Conservation (phyloP, 1,139 yeast genomes). For the Debaryomycetaceae sp. region DNA sequence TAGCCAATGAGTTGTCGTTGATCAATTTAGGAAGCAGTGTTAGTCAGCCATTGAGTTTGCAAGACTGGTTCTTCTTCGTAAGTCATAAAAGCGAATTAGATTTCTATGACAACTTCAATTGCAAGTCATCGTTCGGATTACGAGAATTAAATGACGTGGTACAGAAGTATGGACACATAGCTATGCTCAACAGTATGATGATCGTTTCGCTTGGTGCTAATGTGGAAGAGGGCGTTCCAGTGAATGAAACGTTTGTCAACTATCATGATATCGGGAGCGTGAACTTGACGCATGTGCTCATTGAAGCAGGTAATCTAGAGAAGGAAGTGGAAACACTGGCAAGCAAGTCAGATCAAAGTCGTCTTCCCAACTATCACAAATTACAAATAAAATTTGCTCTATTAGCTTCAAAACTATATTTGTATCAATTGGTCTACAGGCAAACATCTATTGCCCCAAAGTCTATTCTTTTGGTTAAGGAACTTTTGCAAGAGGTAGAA, state of each 20-base stretch:
- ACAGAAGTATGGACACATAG: slow-evolving; percentile 1
- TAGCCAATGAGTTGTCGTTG: slow-evolving; percentile 2
- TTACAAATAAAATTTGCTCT: slow-evolving; percentile 1
- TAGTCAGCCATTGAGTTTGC: slow-evolving; percentile 1
- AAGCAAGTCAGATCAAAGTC: not conserved
- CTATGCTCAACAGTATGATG: slow-evolving; percentile 2
- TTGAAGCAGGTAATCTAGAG: slow-evolving; percentile 1
- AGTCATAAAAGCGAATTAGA: slow-evolving; percentile 1
- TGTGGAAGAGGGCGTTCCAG: not conserved
- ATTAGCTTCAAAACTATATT: slow-evolving; percentile 1
- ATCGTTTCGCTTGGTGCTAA: slow-evolving; percentile 2
- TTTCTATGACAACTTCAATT: slow-evolving; percentile 3
- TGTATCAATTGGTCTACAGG: not conserved
- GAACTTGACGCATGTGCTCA: slow-evolving; percentile 1
- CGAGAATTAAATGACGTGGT: slow-evolving; percentile 1
- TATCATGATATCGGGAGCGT: slow-evolving; percentile 1
- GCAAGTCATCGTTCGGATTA: slow-evolving; percentile 2
- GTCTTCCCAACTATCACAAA: not conserved
- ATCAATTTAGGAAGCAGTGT: slow-evolving; percentile 2
- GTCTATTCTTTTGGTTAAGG: slow-evolving; percentile 1
- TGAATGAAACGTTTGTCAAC: not conserved
- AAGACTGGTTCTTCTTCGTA: slow-evolving; percentile 1
- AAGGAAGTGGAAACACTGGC: not conserved
- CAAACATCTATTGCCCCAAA: slow-evolving; percentile 1
- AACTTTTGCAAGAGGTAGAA: slow-evolving; percentile 1